A percentile compares a stretch with the other conserved stretches of the same genome.
phyloP scores from a whole-genome alignment of 371 early-diverging fungal species.

The Mortierella sp. region DNA sequence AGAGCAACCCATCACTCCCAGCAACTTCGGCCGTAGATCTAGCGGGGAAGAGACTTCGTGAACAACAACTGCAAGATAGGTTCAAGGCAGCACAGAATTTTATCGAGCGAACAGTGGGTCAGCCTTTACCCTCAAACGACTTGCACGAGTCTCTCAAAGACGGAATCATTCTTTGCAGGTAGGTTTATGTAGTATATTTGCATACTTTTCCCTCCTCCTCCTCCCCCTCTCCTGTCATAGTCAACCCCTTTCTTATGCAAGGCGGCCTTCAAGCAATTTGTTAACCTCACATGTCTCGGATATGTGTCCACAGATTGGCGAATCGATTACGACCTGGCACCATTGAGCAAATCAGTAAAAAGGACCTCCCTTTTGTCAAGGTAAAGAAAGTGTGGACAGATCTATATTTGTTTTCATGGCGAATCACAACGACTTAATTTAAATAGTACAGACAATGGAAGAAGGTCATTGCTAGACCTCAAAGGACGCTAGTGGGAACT shows the following conservation, averaged over 20 bases:
- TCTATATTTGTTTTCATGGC: not conserved
- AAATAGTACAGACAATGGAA: not conserved
- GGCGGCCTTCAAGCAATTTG: not conserved
- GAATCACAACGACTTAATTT: not conserved
- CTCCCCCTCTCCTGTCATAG: constrained; percentile 7
- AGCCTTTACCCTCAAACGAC: constrained; percentile 60
- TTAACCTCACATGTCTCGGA: constrained; percentile 25
- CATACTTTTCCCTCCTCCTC: not conserved
- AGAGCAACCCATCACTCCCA: constrained; percentile 16
- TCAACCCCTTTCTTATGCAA: constrained; percentile 14
- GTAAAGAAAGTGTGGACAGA: constrained; percentile 51
- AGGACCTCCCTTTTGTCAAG: constrained; percentile 80
- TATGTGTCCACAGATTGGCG: constrained; percentile 65
- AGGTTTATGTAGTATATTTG: constrained; percentile 36
- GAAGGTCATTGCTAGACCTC: not conserved
- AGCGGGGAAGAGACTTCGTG: constrained; percentile 57
- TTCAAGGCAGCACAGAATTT: constrained; percentile 64
- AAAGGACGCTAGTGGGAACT: not conserved
- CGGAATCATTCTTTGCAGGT: constrained; percentile 87
- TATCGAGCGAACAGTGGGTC: constrained; percentile 64
- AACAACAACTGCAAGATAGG: constrained; percentile 63
- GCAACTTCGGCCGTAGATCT: constrained; percentile 41
- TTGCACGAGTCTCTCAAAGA: constrained; percentile 75
- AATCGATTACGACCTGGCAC: constrained; percentile 82
- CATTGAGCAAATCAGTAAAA: constrained; percentile 75